A percentile compares a stretch with the other conserved stretches of the same genome.
These are phyloP conservation scores for Graphiopsis chlorocephala DNA, from an alignment of 2,329 filamentous ascomycete species.

Conservation along the genomic window DNA sequence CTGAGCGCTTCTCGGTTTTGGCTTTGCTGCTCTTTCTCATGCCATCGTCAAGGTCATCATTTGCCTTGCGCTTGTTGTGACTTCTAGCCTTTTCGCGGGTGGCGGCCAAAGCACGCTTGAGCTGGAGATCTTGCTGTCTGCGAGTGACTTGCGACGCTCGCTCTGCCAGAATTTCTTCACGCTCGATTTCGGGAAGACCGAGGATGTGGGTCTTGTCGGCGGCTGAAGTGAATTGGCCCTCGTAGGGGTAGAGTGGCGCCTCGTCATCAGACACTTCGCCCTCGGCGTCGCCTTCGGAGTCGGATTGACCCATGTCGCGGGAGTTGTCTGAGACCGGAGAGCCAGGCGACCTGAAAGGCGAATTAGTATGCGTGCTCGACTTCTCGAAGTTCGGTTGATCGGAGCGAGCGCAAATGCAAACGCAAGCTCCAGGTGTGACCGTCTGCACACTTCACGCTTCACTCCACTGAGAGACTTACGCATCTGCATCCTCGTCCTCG, in stretches of 20 bases:
- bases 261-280: constrained; percentile 22
- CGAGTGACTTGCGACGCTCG: constrained; percentile 79
- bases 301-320: constrained; percentile 88
- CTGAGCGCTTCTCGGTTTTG: constrained; percentile 56
- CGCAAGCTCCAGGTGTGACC: background rate
- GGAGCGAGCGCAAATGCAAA: background rate
- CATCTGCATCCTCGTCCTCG: constrained; percentile 69
- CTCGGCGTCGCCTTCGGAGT: constrained; percentile 51
- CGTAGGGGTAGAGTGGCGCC: constrained; percentile 73
- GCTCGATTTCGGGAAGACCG: constrained; percentile 82
- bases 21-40: constrained; percentile 59
- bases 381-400: constrained; percentile 18
- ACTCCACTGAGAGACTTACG: constrained; percentile 57
- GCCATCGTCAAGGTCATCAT: constrained; percentile 75
- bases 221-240: constrained; percentile 70
- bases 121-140: constrained; percentile 75
- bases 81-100: constrained; percentile 42
- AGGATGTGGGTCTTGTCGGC: constrained; percentile 64
- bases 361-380: constrained; percentile 18
- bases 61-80: constrained; percentile 71
- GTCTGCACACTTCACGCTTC: background rate
- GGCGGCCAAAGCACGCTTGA: constrained; percentile 67
- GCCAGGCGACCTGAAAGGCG: constrained; percentile 1
- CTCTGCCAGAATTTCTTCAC: constrained; percentile 85
- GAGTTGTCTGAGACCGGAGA: constrained; percentile 63